These are phyloP conservation scores for Jacaranda mimosifolia DNA, from an alignment of 257 asterid genomes.

Conservation along the genomic window DNA sequence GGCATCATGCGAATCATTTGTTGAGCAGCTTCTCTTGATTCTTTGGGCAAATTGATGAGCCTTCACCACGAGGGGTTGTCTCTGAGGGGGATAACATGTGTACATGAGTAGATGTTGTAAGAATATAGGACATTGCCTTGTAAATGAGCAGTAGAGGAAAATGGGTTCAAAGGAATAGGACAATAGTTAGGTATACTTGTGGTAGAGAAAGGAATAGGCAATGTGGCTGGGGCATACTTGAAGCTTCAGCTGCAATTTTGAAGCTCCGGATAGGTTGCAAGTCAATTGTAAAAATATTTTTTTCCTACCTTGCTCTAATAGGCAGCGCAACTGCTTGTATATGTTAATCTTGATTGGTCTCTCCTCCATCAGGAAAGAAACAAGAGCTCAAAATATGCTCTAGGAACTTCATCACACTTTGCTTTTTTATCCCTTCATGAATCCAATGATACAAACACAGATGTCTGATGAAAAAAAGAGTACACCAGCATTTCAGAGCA, in stretches of 20 bases:
- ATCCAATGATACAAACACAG: too few species aligned
- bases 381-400: too few species aligned
- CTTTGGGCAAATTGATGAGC: conserved; percentile 26
- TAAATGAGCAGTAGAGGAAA: conserved; percentile 55
- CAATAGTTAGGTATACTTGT: conserved; percentile 28
- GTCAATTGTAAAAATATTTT: conserved; percentile 36
- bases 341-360: too few species aligned
- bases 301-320: not conserved
- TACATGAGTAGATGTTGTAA: conserved; percentile 69
- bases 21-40: conserved; percentile 19
- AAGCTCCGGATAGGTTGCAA: conserved; percentile 34
- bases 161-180: conserved; percentile 45
- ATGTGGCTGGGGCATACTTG: conserved; percentile 48
- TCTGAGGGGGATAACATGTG: conserved; percentile 44
- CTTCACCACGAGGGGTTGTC: conserved; percentile 32
- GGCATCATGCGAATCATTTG: not conserved
- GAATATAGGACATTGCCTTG: conserved; percentile 56
- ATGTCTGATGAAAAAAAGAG: too few species aligned
- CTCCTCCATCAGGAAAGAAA: too few species aligned
- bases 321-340: too few species aligned
- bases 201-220: conserved; percentile 9
- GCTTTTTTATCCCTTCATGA: too few species aligned
- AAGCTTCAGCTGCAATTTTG: conserved; percentile 53
- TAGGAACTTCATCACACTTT: too few species aligned
- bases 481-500: too few species aligned